Evolutionary conservation across 805 yeast species (phyloP), one percentile per base, ranked within the genome.

Genomic region (Alloascoidea africana): DNA sequence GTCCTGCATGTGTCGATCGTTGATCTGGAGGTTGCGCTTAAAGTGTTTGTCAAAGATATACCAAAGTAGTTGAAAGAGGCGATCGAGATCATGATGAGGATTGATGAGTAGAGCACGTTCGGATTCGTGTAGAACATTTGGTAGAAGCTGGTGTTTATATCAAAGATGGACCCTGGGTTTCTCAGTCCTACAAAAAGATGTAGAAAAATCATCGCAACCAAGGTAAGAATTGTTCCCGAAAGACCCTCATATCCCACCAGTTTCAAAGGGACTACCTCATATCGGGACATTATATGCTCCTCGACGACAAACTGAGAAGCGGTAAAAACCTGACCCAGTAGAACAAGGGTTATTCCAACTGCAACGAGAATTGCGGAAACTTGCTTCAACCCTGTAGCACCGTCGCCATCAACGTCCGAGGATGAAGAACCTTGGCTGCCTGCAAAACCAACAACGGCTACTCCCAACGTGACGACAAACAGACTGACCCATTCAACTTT

Each of bases 1-100:
- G 91, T 81, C 44, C 93, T 65, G 41, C 81, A 76, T 0, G 86
- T 76, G 49, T 82, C 93, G 37, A 82, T 69, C 2, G 91, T 82
- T 16, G 85, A 74, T 49, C 91, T 63, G 2, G 87, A 66, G 1
- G 93, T 81, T 23, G 93, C 91, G 38, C 80, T 74, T 36, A 81
- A 51, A 35, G 58, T 56, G 36, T 69, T 64, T 2, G 93, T 82
- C 30, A 82, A 58, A 5, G 83, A 66, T 32, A 80, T 66, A 2
- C 93, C 93, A 47, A 75, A 74, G 53, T 65, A 76, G 54, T 82
- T 82, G 66, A 82, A 82, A 3, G 66, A 47, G 2, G 85, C 72
- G 42, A 82, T 81, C 5, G 81, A 76, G 2, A 76, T 36, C 89
- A 82, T 79, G 43, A 80, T 79, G 34, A 68, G 58, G 2, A 78